Evolutionary conservation across 1,284 basidiomycete genomes (phyloP).

Genomic region (Ceratobasidium sp.): DNA sequence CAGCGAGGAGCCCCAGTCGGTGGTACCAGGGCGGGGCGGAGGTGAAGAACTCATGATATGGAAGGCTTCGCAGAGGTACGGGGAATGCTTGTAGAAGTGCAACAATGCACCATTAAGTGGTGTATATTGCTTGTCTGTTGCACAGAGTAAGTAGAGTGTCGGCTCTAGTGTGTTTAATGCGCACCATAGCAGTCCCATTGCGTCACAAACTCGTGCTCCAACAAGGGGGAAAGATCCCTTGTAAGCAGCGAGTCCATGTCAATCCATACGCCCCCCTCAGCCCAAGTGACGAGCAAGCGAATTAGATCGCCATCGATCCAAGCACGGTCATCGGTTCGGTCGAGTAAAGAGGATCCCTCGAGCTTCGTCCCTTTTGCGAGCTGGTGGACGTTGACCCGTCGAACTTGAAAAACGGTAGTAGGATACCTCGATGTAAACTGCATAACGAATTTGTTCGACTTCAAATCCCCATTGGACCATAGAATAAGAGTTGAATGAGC

Average conservation of each 20-base stretch:
- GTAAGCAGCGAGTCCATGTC: slow-evolving; percentile 95
- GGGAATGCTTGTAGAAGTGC: slow-evolving; percentile 88
- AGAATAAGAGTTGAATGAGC: slow-evolving; percentile 75
- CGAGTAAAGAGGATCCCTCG: slow-evolving; percentile 70
- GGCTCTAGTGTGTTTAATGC: slow-evolving; percentile 53
- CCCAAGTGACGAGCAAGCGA: slow-evolving; percentile 87
- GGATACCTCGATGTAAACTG: slow-evolving; percentile 74
- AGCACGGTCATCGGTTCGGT: slow-evolving; percentile 77
- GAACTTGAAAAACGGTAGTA: slow-evolving; percentile 72
- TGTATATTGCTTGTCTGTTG: slow-evolving; percentile 83
- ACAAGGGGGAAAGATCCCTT: slow-evolving; percentile 81
- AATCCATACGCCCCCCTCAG: slow-evolving; percentile 90
- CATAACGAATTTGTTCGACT: slow-evolving; percentile 69
- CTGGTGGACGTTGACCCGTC: slow-evolving; percentile 72
- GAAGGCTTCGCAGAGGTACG: slow-evolving; percentile 95
- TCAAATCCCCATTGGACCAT: slow-evolving; percentile 89
- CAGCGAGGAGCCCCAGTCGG: slow-evolving; percentile 91
- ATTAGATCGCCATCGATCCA: slow-evolving; percentile 96
- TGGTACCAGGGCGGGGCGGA: slow-evolving; percentile 80
- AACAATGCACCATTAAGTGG: slow-evolving; percentile 93
- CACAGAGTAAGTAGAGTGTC: slow-evolving; percentile 16
- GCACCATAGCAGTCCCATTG: slow-evolving; percentile 97
- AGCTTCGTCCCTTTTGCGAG: slow-evolving; percentile 83
- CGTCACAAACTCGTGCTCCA: slow-evolving; percentile 93
- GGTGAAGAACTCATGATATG: slow-evolving; percentile 84